Conservation (phyloP, 495 filamentous ascomycete species). For the Aspergillus homomorphus region DNA sequence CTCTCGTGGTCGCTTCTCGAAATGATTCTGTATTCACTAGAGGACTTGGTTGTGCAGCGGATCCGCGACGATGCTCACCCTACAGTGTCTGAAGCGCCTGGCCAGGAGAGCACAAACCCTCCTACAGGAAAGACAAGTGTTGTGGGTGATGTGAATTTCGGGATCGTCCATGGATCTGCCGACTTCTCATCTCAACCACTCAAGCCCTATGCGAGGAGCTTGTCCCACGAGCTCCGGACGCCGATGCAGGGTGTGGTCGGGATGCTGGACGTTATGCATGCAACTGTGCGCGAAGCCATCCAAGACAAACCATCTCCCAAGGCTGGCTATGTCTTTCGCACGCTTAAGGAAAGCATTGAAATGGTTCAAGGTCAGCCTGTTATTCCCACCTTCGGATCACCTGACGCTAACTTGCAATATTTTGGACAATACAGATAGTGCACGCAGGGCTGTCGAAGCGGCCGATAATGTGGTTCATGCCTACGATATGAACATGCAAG, state of each 20-base stretch:
- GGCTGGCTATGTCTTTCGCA: conserved; percentile 55
- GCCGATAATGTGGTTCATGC: conserved; percentile 84
- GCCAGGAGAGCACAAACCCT: conserved; percentile 19
- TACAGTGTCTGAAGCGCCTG: conserved; percentile 22
- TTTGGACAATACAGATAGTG: conserved; percentile 54
- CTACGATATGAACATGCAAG: conserved; percentile 82
- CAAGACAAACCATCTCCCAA: conserved; percentile 50
- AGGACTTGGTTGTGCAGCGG: conserved; percentile 64
- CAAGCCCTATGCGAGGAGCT: conserved; percentile 72
- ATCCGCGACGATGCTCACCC: conserved; percentile 51
- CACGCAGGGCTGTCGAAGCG: conserved; percentile 72
- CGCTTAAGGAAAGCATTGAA: conserved; percentile 71
- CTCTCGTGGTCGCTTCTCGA: conserved; percentile 71
- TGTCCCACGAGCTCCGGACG: conserved; percentile 77
- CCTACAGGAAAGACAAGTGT: conserved; percentile 24
- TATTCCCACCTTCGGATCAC: too few relatives aligned
- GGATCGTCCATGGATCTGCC: conserved; percentile 19
- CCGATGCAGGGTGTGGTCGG: conserved; percentile 86
- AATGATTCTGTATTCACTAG: conserved; percentile 71
- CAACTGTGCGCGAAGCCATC: conserved; percentile 69
- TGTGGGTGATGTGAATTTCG: conserved; percentile 32
- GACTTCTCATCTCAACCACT: conserved; percentile 59
- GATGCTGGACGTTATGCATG: conserved; percentile 84
- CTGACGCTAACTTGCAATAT: neutral
- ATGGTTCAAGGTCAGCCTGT: conserved; percentile 55